These are phyloP conservation scores for Margaritispora aquatica DNA, from an alignment of 495 filamentous ascomycete genomes.

Conservation along the genomic window DNA sequence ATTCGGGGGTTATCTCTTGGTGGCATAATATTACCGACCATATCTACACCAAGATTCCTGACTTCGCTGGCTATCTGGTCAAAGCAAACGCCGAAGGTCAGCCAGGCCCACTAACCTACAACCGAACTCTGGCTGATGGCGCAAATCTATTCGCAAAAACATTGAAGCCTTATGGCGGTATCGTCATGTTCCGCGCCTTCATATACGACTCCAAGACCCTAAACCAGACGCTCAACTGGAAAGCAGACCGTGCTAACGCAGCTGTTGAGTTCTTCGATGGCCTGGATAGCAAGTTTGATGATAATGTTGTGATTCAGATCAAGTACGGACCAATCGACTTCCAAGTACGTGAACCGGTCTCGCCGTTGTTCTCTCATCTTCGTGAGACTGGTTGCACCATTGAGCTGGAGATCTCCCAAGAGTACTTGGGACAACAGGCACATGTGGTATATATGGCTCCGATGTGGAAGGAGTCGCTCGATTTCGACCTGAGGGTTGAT, in stretches of 20 bases:
- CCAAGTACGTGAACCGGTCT: conserved; percentile 63
- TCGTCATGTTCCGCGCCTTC: conserved; percentile 69
- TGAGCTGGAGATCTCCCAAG: conserved; percentile 61
- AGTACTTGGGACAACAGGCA: conserved; percentile 66
- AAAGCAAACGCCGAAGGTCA: conserved; percentile 74
- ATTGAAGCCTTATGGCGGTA: conserved; percentile 53
- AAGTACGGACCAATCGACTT: conserved; percentile 75
- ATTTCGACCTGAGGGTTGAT: conserved; percentile 60
- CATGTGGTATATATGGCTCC: conserved; percentile 63
- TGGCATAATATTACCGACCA: conserved; percentile 53
- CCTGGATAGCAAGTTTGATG: conserved; percentile 59
- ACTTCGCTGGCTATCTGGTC: conserved; percentile 63
- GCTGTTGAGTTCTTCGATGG: conserved; percentile 60
- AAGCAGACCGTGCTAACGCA: conserved; percentile 61
- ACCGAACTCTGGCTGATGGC: conserved; percentile 61
- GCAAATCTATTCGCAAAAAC: conserved; percentile 65
- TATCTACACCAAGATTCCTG: conserved; percentile 55
- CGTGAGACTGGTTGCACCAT: conserved; percentile 51
- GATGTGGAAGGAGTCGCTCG: conserved; percentile 59
- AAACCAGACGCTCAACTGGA: conserved; percentile 50
- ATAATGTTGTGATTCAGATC: conserved; percentile 67
- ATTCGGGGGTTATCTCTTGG: conserved; percentile 50
- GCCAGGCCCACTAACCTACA: conserved; percentile 62
- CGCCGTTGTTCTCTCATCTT: conserved; percentile 64
- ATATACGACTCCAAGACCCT: conserved; percentile 53